Base-by-base conservation (phyloP, 2,329 filamentous ascomycete genomes). In the Mycosphaerella arachidis region DNA sequence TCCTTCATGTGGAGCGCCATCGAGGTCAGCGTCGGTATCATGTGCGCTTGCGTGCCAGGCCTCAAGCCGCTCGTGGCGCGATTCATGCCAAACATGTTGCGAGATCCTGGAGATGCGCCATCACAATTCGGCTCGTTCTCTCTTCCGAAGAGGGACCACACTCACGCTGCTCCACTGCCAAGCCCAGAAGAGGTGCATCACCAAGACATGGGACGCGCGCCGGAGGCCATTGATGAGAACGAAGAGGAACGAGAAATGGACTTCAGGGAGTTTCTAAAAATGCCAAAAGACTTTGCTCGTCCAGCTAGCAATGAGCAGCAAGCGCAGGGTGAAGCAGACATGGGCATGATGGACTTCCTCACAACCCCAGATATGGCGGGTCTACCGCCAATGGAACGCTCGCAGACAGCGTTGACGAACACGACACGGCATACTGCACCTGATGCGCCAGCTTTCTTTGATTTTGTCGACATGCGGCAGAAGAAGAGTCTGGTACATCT, bases 31-130 rank as follows among this genome's bases (percentile, higher is more conserved):
- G 81, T 95, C 1, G 92, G 91, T 18, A 92, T 97, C 67, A 88
- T 92, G 64, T 96, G 91, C 71, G 92, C 89, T 46, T 96, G 92
- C 68, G 89, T 97, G n/a, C 93, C 93, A 8, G 93, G 89, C 0
- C 78, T 97, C 63, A 97, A 97, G 72, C 92, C 93, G 1, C 79
- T 97, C 6, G 86, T 93, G 57, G 84, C 90, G 45, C 77, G 82
- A 10, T 79, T 86, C 58, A 66, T 85, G 35, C 84, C 84, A 5
- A 78, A 77, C 53, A 75, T 86, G 73, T 77, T 87, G 51, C 79
- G 81, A 51, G 82, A 84, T 66, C 70, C 72, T 3, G 70, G 68
- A 24, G 74, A 77, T 48, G 64, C 64, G 66, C 73, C 63, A 60
- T 75, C 63, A 64, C 74, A 64, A 57, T 63, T 63, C 30, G 67